Evolutionary conservation across 2,329 filamentous ascomycete species (phyloP), one percentile per base, ranked within the genome.

Genomic region (Ophioceras dolichostomum): DNA sequence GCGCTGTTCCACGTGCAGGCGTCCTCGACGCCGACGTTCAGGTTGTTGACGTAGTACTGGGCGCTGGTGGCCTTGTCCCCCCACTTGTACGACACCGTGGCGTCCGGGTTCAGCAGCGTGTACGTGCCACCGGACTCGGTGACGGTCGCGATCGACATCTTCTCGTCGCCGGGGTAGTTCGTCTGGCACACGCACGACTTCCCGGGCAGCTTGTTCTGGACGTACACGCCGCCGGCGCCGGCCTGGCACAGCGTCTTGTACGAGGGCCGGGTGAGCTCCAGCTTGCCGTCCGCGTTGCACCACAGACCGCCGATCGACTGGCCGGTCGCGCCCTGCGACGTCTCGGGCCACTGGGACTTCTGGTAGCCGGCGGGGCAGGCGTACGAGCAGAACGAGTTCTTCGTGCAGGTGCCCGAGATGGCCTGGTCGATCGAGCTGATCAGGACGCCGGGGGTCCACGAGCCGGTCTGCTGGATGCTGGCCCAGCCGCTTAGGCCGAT

Each of bases 41-140:
- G 70, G 50, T 83, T 83, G 73, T 96, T 96, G 62, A 96, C 73
- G 57, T 98, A 98, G 73, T 94, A 96, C 64, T 96, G 91, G 32
- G 88, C 88, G 34, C 85, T 88, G 37, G 91, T 96, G 36, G 64
- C 50, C 57, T 72, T 71, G 49, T 73, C 73, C 51, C 84, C 48
- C 84, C 85, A 94, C 43, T 68, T 61, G 67, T 87, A 96, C 68
- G 89, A 94, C 36, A 64, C 68, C 34, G 57, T 55, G 42, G 79
- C 76, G 46, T 81, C 63, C 33, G 89, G 83, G 67, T 85, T 89
- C 54, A 83, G 85, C 46, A 98, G 63, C 26, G 67, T 60, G 42
- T 75, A 63, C 19, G 62, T 70, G 34, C 61, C 51, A 41, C 83
- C 83, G 37, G 82, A 61, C 5, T 59, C 46, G 31, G 80, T 68